Evolutionary conservation across 768 basidiomycete genomes (phyloP).

Genomic region (Mycena sanguinolenta): DNA sequence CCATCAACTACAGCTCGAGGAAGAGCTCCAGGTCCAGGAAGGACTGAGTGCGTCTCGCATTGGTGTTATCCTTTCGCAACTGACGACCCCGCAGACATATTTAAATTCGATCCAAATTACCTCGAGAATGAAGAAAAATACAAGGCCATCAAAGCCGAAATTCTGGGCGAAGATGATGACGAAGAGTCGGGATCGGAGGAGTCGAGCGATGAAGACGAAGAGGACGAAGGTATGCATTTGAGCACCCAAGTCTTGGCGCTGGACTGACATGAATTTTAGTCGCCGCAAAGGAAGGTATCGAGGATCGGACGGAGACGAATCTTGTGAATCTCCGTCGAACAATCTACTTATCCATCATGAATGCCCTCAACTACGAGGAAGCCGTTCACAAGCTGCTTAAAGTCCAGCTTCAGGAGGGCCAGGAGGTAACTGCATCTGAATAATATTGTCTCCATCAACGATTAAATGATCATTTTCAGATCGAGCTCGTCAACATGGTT

Average conservation of each 20-base stretch:
- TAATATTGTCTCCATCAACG: not conserved
- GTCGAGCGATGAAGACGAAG: constrained; percentile 75
- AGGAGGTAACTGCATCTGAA: constrained; percentile 74
- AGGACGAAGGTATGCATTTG: constrained; percentile 49
- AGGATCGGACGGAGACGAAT: constrained; percentile 95
- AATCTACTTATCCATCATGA: constrained; percentile 99
- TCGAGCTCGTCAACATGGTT: constrained; percentile 97
- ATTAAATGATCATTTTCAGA: constrained; percentile 60
- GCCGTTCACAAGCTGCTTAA: constrained; percentile 98
- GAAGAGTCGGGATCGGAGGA: constrained; percentile 78
- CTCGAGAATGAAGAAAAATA: constrained; percentile 95
- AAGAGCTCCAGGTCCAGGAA: constrained; percentile 94
- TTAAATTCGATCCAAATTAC: constrained; percentile 93
- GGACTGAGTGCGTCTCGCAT: constrained; percentile 81
- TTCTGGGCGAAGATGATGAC: constrained; percentile 89
- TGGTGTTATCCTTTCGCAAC: not conserved
- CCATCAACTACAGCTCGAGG: constrained; percentile 92
- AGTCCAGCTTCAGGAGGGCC: constrained; percentile 90
- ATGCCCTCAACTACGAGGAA: constrained; percentile 97
- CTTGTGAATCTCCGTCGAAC: constrained; percentile 93
- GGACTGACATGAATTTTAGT: constrained; percentile 41
- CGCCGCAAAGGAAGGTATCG: constrained; percentile 87
- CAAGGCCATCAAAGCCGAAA: constrained; percentile 90
- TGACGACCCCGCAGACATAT: constrained; percentile 74
- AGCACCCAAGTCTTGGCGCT: too few species aligned